phyloP scores from a whole-genome alignment of 305 asterid genomes.

The Fraxinus sp. region DNA sequence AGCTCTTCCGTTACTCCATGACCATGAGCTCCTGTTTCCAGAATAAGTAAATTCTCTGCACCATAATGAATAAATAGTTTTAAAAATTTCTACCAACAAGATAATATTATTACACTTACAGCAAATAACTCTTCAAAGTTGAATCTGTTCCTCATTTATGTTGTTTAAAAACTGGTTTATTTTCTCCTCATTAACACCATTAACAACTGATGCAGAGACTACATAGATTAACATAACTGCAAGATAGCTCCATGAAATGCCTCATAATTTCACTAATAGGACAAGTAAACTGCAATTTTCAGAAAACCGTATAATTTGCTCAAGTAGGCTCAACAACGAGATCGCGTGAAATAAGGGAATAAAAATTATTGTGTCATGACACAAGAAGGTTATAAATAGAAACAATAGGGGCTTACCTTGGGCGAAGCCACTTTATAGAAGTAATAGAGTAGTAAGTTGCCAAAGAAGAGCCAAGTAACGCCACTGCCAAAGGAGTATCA shows the following conservation, averaged over 20 bases:
- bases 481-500: constrained; percentile 61
- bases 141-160: background rate
- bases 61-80: constrained; percentile 14
- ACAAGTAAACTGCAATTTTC: background rate
- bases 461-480: constrained; percentile 45
- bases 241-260: background rate
- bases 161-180: background rate
- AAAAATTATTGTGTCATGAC: constrained; percentile 11
- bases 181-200: background rate
- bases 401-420: constrained; percentile 39
- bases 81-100: background rate
- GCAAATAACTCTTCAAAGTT: background rate
- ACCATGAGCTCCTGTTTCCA: constrained; percentile 35
- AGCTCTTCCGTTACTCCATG: constrained; percentile 34
- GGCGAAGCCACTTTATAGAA: constrained; percentile 32
- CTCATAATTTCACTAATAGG: background rate
- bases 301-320: background rate
- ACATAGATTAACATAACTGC: constrained; percentile 9
- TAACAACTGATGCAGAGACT: background rate
- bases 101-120: background rate
- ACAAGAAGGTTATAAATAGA: constrained; percentile 18
- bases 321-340: background rate
- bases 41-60: constrained; percentile 48
- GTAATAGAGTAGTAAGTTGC: constrained; percentile 39
- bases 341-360: constrained; percentile 6